A percentile compares a stretch with the other conserved stretches of the same genome.
Evolutionary conservation across 2,329 filamentous ascomycete species (phyloP).

Genomic region (Pseudocercospora vitis): DNA sequence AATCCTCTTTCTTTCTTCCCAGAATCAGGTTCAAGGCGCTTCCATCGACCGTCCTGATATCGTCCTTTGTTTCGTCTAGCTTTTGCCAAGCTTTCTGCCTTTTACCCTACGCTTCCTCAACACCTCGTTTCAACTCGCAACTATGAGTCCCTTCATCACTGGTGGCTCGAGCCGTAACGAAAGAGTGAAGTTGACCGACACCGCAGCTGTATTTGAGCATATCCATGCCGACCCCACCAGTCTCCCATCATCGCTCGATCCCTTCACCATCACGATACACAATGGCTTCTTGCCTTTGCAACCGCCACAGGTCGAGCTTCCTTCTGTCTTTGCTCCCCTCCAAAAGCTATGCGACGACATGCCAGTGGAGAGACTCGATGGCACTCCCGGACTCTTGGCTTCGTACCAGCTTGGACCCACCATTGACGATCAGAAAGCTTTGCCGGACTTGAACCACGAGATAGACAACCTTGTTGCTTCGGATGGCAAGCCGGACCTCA

Average conservation of each 20-base stretch:
- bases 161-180: conserved; percentile 11
- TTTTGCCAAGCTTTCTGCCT: conserved; percentile 9
- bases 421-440: conserved; percentile 60
- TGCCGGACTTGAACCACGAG: conserved; percentile 73
- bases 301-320: conserved; percentile 56
- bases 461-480: conserved; percentile 46
- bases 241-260: conserved; percentile 33
- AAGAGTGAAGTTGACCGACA: conserved; percentile 17
- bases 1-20: conserved; percentile 21
- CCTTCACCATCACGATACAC: conserved; percentile 74
- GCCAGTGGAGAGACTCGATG: conserved; percentile 74
- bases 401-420: conserved; percentile 70
- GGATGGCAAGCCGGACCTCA: conserved; percentile 70
- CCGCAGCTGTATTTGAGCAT: conserved; percentile 28
- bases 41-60: conserved; percentile 14
- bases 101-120: conserved; percentile 2
- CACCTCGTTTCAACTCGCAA: conserved; percentile 4
- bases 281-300: conserved; percentile 71
- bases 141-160: conserved; percentile 27
- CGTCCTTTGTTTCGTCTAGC: conserved; percentile 1
- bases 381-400: conserved; percentile 75
- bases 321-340: conserved; percentile 69
- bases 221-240: conserved; percentile 32
- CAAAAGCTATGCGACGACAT: conserved; percentile 72
- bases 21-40: conserved; percentile 6